Evolutionary conservation across 805 yeast species (phyloP), one percentile per base, ranked within the genome.

Genomic region (Diddensiella caesifluorescens): DNA sequence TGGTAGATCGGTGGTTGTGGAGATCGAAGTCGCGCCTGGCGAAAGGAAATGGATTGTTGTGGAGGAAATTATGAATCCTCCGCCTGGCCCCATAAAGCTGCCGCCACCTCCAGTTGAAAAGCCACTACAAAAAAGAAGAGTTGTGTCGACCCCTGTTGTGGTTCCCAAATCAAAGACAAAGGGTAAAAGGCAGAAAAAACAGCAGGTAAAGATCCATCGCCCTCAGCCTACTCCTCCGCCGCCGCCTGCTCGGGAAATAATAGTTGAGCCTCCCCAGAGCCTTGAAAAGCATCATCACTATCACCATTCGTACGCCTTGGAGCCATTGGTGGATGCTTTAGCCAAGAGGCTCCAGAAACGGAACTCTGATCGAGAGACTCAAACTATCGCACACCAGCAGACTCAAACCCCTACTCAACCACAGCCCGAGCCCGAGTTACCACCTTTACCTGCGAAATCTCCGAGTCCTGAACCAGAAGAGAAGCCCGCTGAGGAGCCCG

Each of bases 1-100:
- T 65, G 95, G 95, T 6, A 73, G 92, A 50, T 79, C 94, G 0
- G 69, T 85, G 42, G 85, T 87, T 4, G 74, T 85, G 39, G 95
- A 87, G 52, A 86, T 85, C 33, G 86, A 84, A 34, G 70, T 83
- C 50, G 79, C 79, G 49, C 89, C 79, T 23, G 87, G 69, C 53
- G 83, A 73, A 12, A 34, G 51, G 16, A 48, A 59, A n/a, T 57
- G 61, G 61, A 50, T 57, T 4, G 52, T 57, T 3, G 57, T 57
- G 4, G 61, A 57, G 41, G 61, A 57, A 38, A 39, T 55, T 7
- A 38, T 55, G 26, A 38, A 44, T 16, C 55, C 57, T 15, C 45
- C 38, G 3, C 55, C 54, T 4, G 28, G 39, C 4, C 51, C 50
- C n/a, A 38, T 49, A 36, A 39, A 34, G 15, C 31, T 25, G 22